These are phyloP conservation scores for Pythium rishiriense DNA, from an alignment of 352 stramenopile species.

Conservation along the genomic window DNA sequence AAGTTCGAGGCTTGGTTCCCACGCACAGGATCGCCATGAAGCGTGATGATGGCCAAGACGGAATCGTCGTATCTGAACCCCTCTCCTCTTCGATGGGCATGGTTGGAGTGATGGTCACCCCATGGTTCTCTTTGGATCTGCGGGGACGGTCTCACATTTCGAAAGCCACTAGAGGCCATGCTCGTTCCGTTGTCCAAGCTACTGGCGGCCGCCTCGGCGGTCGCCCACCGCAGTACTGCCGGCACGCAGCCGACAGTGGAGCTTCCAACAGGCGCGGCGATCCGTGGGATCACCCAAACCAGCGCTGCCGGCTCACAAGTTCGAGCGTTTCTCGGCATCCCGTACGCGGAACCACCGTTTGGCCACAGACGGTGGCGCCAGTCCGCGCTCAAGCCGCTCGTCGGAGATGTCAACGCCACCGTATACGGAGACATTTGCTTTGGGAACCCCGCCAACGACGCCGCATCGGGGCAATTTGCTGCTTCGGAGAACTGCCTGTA, in stretches of 20 bases:
- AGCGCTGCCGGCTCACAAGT: not conserved
- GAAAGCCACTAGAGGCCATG: not conserved
- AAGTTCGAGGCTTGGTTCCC: too few relatives aligned
- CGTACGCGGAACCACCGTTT: slow-evolving; percentile 11
- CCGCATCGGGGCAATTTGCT: not conserved
- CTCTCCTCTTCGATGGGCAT: slow-evolving; percentile 7
- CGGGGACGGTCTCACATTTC: not conserved
- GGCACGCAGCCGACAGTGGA: not conserved
- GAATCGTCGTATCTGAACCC: not conserved
- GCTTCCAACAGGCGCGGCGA: not conserved
- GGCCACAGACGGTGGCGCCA: slow-evolving; percentile 6
- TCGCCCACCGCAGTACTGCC: not conserved
- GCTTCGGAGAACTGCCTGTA: slow-evolving; percentile 36
- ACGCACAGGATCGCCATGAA: too few relatives aligned
- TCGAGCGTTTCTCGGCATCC: slow-evolving; percentile 16
- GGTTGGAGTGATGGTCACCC: not conserved
- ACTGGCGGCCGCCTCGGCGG: not conserved
- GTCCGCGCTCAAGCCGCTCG: not conserved
- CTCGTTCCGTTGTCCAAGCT: slow-evolving; percentile 3
- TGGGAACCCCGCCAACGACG: slow-evolving; percentile 1
- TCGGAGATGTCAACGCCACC: slow-evolving; percentile 6
- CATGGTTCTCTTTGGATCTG: too few relatives aligned
- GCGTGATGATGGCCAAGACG: not conserved
- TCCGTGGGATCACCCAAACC: not conserved
- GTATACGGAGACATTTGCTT: slow-evolving; percentile 9